A percentile compares a stretch with the other conserved stretches of the same genome.
Conservation (phyloP, 129 eudicot species). For the Rutidosis leptorrhynchoides region DNA sequence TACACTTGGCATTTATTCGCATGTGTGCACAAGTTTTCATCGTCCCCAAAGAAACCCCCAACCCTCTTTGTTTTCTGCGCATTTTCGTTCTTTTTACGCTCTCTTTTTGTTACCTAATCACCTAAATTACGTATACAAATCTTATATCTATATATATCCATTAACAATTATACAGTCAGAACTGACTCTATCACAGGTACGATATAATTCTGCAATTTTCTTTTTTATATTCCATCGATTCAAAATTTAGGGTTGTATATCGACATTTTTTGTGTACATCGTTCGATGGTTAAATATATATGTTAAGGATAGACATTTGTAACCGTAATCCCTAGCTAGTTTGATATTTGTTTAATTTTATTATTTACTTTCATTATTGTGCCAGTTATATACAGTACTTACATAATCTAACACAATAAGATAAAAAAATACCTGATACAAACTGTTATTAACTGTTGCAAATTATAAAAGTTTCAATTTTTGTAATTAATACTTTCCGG, state of each 20-base stretch:
- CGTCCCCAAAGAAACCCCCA: conserved; percentile 25
- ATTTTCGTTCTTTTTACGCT: not conserved
- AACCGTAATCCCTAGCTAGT: conserved; percentile 6
- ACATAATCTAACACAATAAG: not conserved
- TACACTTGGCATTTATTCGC: not conserved
- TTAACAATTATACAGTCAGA: conserved; percentile 1
- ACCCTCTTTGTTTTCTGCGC: conserved; percentile 22
- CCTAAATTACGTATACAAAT: not conserved
- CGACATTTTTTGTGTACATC: not conserved
- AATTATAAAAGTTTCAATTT: not conserved
- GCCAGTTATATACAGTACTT: not conserved
- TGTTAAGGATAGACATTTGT: conserved; percentile 3
- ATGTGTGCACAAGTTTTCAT: conserved; percentile 25
- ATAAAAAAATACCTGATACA: not conserved
- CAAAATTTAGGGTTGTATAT: conserved; percentile 12
- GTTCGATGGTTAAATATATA: not conserved
- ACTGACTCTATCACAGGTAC: conserved; percentile 29
- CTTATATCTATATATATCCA: not conserved
- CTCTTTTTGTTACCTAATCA: not conserved
- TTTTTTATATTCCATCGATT: not conserved
- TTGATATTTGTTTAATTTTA: not conserved
- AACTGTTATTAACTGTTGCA: not conserved
- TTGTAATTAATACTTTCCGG: not conserved
- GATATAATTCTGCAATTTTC: not conserved
- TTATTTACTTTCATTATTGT: conserved; percentile 9